A percentile compares a stretch with the other conserved stretches of the same genome.
These are phyloP conservation scores for Fusarium sp. DNA, from an alignment of 2,329 filamentous ascomycete genomes.

Conservation along the genomic window DNA sequence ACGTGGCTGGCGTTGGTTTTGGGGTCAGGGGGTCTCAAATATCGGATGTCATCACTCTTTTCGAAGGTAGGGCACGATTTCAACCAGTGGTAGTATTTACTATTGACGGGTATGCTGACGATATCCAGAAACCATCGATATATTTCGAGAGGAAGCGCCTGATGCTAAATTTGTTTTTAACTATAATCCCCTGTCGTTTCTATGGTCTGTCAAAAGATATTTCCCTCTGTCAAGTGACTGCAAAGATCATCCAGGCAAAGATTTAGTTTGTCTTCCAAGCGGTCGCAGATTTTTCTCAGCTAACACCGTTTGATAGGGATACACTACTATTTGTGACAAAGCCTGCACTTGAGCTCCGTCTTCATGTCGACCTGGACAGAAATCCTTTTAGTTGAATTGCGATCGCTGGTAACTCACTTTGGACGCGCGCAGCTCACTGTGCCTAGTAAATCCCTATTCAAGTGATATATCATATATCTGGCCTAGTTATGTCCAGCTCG, in stretches of 20 bases:
- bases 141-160: not conserved
- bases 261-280: not conserved
- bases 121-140: not conserved
- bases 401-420: no score
- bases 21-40: conserved; percentile 7
- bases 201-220: conserved; percentile 14
- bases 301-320: not conserved
- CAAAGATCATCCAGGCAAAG: not conserved
- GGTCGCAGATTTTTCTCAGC: fast-evolving
- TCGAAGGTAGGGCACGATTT: not conserved
- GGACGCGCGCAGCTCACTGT: no score
- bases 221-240: not conserved
- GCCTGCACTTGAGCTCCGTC: no score
- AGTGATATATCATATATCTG: no score
- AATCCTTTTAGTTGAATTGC: no score
- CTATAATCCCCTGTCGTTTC: conserved; percentile 5
- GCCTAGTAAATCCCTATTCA: no score
- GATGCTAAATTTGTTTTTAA: conserved; percentile 4
- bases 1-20: conserved; percentile 6
- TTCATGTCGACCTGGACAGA: no score
- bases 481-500: no score
- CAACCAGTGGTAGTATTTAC: not conserved
- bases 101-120: not conserved
- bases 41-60: not conserved
- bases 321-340: not conserved